These are phyloP conservation scores for Dissophora globulifera DNA, from an alignment of 192 early-diverging fungal genomes.

Conservation along the genomic window DNA sequence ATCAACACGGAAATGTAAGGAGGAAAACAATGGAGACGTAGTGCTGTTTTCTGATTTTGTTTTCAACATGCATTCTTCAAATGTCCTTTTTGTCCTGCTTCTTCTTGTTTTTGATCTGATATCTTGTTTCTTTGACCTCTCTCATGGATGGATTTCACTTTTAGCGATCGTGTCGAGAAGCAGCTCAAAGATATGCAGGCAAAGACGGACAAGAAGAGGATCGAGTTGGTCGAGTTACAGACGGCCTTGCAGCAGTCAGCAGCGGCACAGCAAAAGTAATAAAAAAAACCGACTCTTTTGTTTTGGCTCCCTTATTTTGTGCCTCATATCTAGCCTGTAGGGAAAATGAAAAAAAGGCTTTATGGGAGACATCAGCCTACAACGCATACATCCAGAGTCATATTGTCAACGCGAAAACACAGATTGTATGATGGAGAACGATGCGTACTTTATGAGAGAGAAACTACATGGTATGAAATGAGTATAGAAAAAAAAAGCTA, in stretches of 20 bases:
- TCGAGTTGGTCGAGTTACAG: conserved; percentile 69
- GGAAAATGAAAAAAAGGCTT: not conserved
- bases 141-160: too few species aligned
- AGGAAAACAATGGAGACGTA: too few species aligned
- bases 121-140: too few species aligned
- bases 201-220: conserved; percentile 86
- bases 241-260: conserved; percentile 38
- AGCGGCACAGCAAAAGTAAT: conserved; percentile 21
- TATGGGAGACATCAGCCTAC: too few species aligned
- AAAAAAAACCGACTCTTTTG: too few species aligned
- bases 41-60: too few species aligned
- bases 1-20: conserved; percentile 90
- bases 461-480: not conserved
- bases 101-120: conserved; percentile 3
- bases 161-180: conserved; percentile 83
- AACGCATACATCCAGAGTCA: too few species aligned
- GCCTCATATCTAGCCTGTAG: too few species aligned
- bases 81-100: too few species aligned
- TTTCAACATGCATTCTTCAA: not conserved
- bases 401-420: too few species aligned
- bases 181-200: conserved; percentile 83
- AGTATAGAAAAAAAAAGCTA: not conserved
- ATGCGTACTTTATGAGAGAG: too few species aligned
- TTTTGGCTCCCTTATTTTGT: not conserved
- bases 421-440: too few species aligned